A percentile compares a stretch with the other conserved stretches of the same genome.
These are phyloP conservation scores for Eimeria sp. DNA, from an alignment of 169 alveolate genomes.

Conservation along the genomic window DNA sequence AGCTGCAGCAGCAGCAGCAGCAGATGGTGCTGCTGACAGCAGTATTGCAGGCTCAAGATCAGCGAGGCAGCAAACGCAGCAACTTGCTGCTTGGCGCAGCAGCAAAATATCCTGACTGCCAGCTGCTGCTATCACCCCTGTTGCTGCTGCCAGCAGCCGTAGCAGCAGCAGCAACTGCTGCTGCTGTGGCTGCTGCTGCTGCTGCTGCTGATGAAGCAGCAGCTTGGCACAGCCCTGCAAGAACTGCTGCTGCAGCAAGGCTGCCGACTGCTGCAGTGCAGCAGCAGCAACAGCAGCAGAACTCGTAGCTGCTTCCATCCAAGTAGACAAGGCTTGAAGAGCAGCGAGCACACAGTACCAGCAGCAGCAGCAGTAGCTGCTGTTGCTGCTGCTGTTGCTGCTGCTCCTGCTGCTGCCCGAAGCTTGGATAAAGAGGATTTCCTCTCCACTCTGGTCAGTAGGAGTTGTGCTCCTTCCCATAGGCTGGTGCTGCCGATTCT, in stretches of 20 bases:
- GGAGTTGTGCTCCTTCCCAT: not conserved
- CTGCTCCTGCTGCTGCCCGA: constrained; percentile 28
- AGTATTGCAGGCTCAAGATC: not conserved
- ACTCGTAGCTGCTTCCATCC: constrained; percentile 35
- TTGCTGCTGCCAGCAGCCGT: constrained; percentile 45
- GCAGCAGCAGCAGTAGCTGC: constrained; percentile 41
- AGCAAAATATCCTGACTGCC: constrained; percentile 8
- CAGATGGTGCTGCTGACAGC: not conserved
- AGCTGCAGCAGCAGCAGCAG: constrained; percentile 40
- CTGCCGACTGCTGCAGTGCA: not conserved
- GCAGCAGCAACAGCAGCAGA: constrained; percentile 20
- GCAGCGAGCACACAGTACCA: constrained; percentile 36
- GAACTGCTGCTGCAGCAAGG: constrained; percentile 51
- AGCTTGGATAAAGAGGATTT: not conserved
- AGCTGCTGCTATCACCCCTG: constrained; percentile 51
- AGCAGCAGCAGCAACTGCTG: constrained; percentile 54
- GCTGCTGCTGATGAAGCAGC: constrained; percentile 34
- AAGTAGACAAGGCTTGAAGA: not conserved
- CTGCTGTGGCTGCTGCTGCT: not conserved
- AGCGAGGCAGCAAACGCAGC: constrained; percentile 49
- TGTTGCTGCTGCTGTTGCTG: constrained; percentile 16
- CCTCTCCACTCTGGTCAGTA: not conserved
- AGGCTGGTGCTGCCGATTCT: constrained; percentile 16
- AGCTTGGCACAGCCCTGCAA: not conserved
- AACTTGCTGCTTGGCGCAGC: constrained; percentile 60